Evolutionary conservation across 768 basidiomycete species (phyloP), one percentile per base, ranked within the genome.

Genomic region (Phanerodontia chrysosporium): DNA sequence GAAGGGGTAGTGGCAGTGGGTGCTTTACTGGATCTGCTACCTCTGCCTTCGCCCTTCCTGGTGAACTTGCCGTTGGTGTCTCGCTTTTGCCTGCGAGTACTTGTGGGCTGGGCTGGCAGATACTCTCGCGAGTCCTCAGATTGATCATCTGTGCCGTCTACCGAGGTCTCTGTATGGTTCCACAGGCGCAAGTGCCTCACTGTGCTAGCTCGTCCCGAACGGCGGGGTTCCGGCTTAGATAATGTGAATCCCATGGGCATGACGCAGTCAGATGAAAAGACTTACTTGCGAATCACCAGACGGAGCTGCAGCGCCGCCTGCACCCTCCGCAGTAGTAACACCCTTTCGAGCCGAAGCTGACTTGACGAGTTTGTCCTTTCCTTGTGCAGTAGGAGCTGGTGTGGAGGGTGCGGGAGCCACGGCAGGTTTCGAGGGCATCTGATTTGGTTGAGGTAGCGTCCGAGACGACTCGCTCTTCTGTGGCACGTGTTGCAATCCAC

Each of bases 61-160:
- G 45, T 29, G 45, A 61, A 61, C 45, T 61, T 61, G 24, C 60
- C 60, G 30, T 61, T 57, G 9, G 51, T 21, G 28, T 61, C 60
- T 3, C 60, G 32, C 46, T 58, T 61, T 29, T 57, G 55, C 27
- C 25, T 57, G 29, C 60, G 55, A 16, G 55, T 29, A n/a, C 32
- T 24, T 25, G 45, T 49, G 7, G 28, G 13, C 3, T 27, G 54
- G 9, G 16, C 39, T 1, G 49, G 21, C 8, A 32, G 22, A 22
- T 61, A 61, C 27, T 61, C 60, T 35, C 58, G 45, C 16, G 55
- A 61, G 46, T 56, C 36, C 13, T 58, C 60, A 4, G 42, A 51
- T 16, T 22, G 30, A 24, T 58, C 56, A 2, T 52, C 51, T 45
- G 60, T 39, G 18, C 22, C 48, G 35, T 39, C 49, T 28, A 30